Evolutionary conservation across 78 protist species (phyloP).

Genomic region (Monocercomonoides exilis): DNA sequence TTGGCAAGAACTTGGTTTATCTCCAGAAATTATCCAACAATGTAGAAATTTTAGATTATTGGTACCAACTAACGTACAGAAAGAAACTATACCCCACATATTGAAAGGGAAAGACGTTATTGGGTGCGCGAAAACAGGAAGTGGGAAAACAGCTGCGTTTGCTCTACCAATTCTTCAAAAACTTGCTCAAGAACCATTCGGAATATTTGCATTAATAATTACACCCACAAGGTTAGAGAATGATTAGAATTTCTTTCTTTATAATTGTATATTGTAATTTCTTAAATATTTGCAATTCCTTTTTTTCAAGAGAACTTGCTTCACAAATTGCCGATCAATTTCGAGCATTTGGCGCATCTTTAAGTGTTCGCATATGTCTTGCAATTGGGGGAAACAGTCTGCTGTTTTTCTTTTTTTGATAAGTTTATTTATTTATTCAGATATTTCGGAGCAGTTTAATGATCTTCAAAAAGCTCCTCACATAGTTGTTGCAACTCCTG

Average conservation of each 20-base stretch:
- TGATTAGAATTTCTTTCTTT: background rate
- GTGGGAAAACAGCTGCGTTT: slow-evolving; percentile 38
- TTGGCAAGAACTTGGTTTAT: background rate
- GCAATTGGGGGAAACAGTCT: slow-evolving; percentile 20
- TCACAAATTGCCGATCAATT: slow-evolving; percentile 18
- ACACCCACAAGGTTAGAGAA: slow-evolving; percentile 26
- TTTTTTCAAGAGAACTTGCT: slow-evolving; percentile 18
- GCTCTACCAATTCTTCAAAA: slow-evolving; percentile 23
- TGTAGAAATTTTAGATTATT: background rate
- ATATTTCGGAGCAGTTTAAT: background rate
- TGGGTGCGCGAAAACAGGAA: slow-evolving; percentile 31
- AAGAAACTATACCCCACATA: background rate
- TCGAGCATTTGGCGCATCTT: slow-evolving; percentile 28
- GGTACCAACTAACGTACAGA: slow-evolving; percentile 26
- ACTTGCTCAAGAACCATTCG: background rate
- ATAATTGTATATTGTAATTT: too few species aligned
- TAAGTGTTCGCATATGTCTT: background rate
- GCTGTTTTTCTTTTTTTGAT: background rate
- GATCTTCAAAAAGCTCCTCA: slow-evolving; percentile 22
- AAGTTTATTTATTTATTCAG: background rate
- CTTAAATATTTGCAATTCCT: too few species aligned
- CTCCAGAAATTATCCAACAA: background rate
- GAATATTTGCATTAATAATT: slow-evolving; percentile 13
- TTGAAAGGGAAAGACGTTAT: slow-evolving; percentile 24
- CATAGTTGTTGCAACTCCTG: slow-evolving; percentile 22